Evolutionary conservation across 192 early-diverging fungal species (phyloP).

Genomic region (Globomyces pollinis-pini): DNA sequence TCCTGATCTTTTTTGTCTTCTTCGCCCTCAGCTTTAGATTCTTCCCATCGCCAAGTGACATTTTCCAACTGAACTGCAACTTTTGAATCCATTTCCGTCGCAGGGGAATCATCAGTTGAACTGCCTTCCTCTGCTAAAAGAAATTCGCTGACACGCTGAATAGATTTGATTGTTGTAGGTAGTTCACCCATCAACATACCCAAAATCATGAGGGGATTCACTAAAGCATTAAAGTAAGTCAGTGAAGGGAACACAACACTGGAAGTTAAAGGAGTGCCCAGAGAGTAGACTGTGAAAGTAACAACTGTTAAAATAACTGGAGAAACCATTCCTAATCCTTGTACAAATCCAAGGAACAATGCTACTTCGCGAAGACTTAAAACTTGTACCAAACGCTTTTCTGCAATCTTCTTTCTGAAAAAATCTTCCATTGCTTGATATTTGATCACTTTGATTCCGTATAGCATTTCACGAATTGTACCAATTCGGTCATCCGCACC

Average conservation of each 20-base stretch:
- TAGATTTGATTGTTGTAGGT: background rate
- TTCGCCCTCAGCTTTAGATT: constrained; percentile 15
- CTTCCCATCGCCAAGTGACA: constrained; percentile 7
- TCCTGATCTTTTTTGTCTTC: constrained; percentile 27
- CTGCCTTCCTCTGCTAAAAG: background rate
- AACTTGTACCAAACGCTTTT: constrained; percentile 3
- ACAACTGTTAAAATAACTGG: constrained; percentile 1
- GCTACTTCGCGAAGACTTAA: background rate
- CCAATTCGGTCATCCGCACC: constrained; percentile 9
- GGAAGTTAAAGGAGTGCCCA: background rate
- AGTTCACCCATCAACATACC: background rate
- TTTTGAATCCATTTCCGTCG: too few species aligned
- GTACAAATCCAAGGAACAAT: background rate
- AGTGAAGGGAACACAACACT: constrained; percentile 4
- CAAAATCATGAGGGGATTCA: background rate
- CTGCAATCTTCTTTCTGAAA: constrained; percentile 12
- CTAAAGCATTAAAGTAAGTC: background rate
- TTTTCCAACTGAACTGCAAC: background rate
- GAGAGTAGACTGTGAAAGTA: constrained; percentile 5
- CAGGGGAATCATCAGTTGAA: background rate
- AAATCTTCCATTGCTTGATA: constrained; percentile 19
- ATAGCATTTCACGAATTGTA: constrained; percentile 22
- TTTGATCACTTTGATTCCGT: constrained; percentile 27
- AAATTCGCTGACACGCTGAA: background rate
- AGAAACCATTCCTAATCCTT: background rate